These are phyloP conservation scores for Colletotrichum destructivum DNA, from an alignment of 2,329 filamentous ascomycete species.

Conservation along the genomic window DNA sequence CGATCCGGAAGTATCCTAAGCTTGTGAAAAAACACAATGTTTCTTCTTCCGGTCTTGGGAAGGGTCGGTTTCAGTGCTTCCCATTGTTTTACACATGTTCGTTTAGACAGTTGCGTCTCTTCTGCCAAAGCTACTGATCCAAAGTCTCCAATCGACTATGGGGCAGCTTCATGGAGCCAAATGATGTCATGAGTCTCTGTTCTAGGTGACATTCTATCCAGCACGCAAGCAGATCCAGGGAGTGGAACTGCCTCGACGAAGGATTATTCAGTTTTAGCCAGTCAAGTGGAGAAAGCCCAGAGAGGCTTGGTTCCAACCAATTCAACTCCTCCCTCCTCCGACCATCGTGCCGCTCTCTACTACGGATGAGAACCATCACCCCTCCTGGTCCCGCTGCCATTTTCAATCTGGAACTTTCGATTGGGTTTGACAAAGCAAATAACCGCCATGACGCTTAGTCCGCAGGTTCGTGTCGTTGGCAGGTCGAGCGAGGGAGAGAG, in stretches of 20 bases:
- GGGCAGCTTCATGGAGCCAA: not conserved
- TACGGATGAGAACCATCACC: not conserved
- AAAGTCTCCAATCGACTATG: not conserved
- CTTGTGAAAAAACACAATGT: too few species aligned
- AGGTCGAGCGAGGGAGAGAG: not conserved
- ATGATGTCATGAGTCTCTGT: conserved; percentile 5
- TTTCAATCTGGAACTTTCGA: conserved; percentile 13
- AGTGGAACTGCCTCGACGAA: not conserved
- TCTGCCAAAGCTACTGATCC: not conserved
- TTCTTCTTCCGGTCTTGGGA: too few species aligned
- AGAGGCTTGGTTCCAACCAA: not conserved
- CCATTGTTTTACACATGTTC: not conserved
- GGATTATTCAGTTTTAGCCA: not conserved
- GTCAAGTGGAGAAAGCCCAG: not conserved
- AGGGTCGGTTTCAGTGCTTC: too few species aligned
- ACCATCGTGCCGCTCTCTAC: not conserved
- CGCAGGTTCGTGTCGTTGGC: conserved; percentile 9
- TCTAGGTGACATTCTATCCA: not conserved
- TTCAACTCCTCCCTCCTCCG: not conserved
- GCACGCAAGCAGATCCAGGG: too few species aligned
- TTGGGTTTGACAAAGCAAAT: not conserved
- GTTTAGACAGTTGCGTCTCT: not conserved
- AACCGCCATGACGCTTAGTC: not conserved
- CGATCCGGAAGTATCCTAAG: too few species aligned
- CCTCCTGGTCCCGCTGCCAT: not conserved